Evolutionary conservation across 805 yeast species (phyloP), one percentile per base, ranked within the genome.

Genomic region (Nakazawaea populi): DNA sequence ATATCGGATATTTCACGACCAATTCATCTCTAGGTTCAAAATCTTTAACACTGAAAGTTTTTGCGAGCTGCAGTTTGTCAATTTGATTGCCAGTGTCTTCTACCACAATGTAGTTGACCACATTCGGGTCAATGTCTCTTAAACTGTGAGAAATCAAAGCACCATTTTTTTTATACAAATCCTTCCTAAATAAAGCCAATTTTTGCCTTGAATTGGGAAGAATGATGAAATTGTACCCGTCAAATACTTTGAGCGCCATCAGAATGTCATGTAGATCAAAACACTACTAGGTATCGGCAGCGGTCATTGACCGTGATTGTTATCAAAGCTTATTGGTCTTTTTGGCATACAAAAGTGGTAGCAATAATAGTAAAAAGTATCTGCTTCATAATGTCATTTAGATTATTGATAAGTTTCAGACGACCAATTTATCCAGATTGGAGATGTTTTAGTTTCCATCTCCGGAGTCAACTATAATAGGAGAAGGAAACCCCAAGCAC

Each of bases 111-210:
- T 41, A 27, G 29, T 32, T 18, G 14, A n/a, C 27, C 6, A 46
- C 12, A 5, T 18, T 34, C 5, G 24, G 24, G 24, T 18, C 24
- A 18, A 18, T 18, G 24, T 18, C 24, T 18, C 39, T 43, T 31
- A 54, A 39, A 18, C 14, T 45, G 48, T 44, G 50, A 7, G 35
- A 47, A 14, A 65, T 52, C 3, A 18, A 39, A 3, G 70, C 70
- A 5, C 69, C 70, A 37, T 62, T 49, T 12, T 51, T 46, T 32
- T 51, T 49, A 60, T 65, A 67, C 9, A 65, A 51, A 8, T 55
- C 46, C 43, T 57, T 46, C 24, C 62, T 51, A 34, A 55, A 55
- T 10, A 40, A 38, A 3, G 58, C 62, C 2, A 54, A 45, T n/a
- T 46, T 49, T 4, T 58, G 52, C 9, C 51, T 40, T 7, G 54